Base-by-base conservation (phyloP, 495 filamentous ascomycete genomes). In the Bacidia gigantensis region DNA sequence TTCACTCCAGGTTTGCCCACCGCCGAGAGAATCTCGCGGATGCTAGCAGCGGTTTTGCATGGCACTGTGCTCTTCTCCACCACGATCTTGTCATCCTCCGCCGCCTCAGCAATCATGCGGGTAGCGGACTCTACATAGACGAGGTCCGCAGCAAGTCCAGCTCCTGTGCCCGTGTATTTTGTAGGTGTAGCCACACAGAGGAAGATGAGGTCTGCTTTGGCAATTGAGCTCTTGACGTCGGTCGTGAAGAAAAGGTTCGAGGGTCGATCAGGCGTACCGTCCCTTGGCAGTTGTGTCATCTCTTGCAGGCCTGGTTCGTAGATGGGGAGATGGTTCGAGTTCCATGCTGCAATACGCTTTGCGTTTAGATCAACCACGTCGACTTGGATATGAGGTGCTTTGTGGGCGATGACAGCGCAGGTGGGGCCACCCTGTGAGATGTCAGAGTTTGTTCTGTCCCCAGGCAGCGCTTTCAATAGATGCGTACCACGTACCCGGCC, bases 1-100 rank as follows among this genome's bases (percentile, higher is more conserved):
- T 64, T 68, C 14, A 80, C 67, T 2, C 74, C 75, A 0, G 83
- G 82, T 2, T 75, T 75, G 51, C 75, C 56, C 26, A 68, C 72
- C 0, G 70, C 69, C 18, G 66, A 59, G 22, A 77, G 61, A 52
- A 80, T 85, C 47, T 81, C 74, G 46, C 77, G 73, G 20, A 93
- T 75, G 25, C 78, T 72, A 35, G 86, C 72, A 0, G 86, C 82
- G 3, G 87, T 93, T 18, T 82, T 72, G 57, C 82, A 87, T 3
- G 87, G 87, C 24, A 93, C 87, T 0, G 87, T 93, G 42, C 77
- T 82, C 66, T 90, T 90, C 67, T 90, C 87, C 1, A 90, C 86
- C 18, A 93, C 71, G 52, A 90, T 86, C 40, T 82, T 78, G 20
- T 82, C 82, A 3, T 72, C 64, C 43, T 71, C 76, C 10, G 86